Evolutionary conservation across 768 basidiomycete genomes (phyloP).

Genomic region (Hirschioporus abietinus): DNA sequence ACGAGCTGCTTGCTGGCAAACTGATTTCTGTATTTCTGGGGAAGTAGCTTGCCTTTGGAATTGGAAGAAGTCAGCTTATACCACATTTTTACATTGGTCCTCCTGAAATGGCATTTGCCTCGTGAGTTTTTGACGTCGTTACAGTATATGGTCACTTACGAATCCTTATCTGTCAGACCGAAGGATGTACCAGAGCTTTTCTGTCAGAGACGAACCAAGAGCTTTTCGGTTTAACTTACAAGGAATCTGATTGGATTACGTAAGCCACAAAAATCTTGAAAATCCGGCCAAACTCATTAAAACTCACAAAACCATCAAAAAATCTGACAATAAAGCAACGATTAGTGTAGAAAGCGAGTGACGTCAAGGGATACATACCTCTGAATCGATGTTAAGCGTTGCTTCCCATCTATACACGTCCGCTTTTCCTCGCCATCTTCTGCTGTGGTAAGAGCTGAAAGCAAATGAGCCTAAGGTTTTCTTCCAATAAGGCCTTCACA

Average conservation of each 20-base stretch:
- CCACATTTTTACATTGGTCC: conserved; percentile 48
- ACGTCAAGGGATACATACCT: conserved; percentile 35
- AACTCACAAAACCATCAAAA: conserved; percentile 61
- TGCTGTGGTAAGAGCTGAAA: conserved; percentile 39
- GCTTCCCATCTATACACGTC: conserved; percentile 75
- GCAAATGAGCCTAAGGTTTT: neutral
- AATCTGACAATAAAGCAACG: conserved; percentile 35
- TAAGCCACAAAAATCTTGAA: conserved; percentile 1
- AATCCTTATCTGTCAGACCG: conserved; percentile 33
- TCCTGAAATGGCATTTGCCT: conserved; percentile 23
- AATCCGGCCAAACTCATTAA: conserved; percentile 3
- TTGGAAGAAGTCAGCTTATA: conserved; percentile 32
- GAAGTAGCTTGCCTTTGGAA: conserved; percentile 32
- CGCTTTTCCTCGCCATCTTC: conserved; percentile 64
- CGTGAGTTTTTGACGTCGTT: conserved; percentile 20
- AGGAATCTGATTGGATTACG: conserved; percentile 40
- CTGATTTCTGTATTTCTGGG: conserved; percentile 47
- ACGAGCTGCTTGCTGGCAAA: conserved; percentile 75
- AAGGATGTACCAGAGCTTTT: conserved; percentile 6
- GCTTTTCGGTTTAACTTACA: conserved; percentile 31
- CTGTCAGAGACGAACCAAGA: neutral
- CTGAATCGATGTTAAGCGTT: conserved; percentile 67
- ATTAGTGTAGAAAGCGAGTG: neutral
- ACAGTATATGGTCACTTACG: conserved; percentile 30
- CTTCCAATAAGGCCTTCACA: conserved; percentile 9